Evolutionary conservation across 1,139 yeast species (phyloP).

Genomic region (Yamadazyma sp.): DNA sequence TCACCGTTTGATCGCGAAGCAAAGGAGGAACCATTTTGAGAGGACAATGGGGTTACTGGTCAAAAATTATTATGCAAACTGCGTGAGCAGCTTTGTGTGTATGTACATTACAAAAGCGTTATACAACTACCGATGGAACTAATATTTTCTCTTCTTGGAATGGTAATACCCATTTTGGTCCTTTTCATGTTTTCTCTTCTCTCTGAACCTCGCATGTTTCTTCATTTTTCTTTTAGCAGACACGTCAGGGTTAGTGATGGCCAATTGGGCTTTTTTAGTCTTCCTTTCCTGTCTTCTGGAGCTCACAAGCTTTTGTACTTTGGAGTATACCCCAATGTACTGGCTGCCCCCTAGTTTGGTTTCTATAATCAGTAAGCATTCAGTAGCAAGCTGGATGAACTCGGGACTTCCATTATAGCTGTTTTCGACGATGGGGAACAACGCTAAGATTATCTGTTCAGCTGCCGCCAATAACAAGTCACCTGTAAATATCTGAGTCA

Average conservation of each 20-base stretch:
- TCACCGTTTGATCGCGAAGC: conserved; percentile 5
- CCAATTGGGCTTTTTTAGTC: conserved; percentile 73
- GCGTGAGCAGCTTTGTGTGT: not conserved
- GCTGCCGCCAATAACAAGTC: conserved; percentile 39
- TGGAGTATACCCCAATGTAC: conserved; percentile 63
- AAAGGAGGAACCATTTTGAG: conserved; percentile 2
- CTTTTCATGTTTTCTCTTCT: conserved; percentile 69
- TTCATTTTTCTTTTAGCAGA: conserved; percentile 75
- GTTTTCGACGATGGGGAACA: conserved; percentile 56
- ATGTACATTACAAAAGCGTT: conserved; percentile 1
- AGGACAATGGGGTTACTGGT: not conserved
- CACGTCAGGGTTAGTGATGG: conserved; percentile 75
- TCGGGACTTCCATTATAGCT: conserved; percentile 47
- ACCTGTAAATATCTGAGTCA: conserved; percentile 48
- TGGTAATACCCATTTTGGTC: conserved; percentile 79
- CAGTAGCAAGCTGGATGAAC: conserved; percentile 59
- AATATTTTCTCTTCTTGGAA: conserved; percentile 47
- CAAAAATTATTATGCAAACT: not conserved
- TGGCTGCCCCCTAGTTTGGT: conserved; percentile 70
- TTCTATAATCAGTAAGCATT: conserved; percentile 70
- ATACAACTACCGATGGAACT: not conserved
- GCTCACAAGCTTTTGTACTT: conserved; percentile 59
- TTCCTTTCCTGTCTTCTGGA: conserved; percentile 73
- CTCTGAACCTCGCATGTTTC: conserved; percentile 74
- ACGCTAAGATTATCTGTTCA: conserved; percentile 56